Evolutionary conservation across 2,329 filamentous ascomycete species (phyloP).

Genomic region (Sporothrix sp.): DNA sequence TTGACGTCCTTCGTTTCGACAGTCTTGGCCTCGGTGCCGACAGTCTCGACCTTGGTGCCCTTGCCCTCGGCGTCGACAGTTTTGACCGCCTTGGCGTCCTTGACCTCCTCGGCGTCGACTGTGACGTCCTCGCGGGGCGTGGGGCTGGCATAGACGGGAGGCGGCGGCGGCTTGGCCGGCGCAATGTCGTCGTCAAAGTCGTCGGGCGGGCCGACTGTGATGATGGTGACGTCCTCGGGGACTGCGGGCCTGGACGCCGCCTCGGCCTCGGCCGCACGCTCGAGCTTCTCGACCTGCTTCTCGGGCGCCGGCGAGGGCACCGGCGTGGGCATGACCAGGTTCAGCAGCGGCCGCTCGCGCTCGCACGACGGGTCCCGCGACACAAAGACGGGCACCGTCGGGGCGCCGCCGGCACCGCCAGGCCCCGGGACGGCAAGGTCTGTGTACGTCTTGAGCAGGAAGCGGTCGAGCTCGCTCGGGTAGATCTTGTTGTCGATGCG

Average conservation of each 20-base stretch:
- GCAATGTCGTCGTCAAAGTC: slow-evolving; percentile 5
- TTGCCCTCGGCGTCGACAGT: no score
- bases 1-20: neutral
- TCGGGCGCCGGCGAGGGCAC: slow-evolving; percentile 39
- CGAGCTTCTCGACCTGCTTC: slow-evolving; percentile 24
- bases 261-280: neutral
- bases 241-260: neutral
- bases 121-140: neutral
- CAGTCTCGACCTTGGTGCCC: neutral
- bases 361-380: slow-evolving; percentile 45
- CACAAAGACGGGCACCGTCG: slow-evolving; percentile 28
- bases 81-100: neutral
- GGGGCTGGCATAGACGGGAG: neutral
- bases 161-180: neutral
- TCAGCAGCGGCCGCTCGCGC: slow-evolving; percentile 48
- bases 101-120: neutral
- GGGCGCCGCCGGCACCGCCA: slow-evolving; percentile 6
- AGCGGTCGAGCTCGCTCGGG: slow-evolving; percentile 38
- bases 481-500: slow-evolving; percentile 49
- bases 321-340: slow-evolving; percentile 53
- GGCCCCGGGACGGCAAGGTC: slow-evolving; percentile 11
- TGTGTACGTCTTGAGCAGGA: slow-evolving; percentile 18
- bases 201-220: slow-evolving; percentile 6
- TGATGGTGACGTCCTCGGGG: slow-evolving; percentile 8
- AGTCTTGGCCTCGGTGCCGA: neutral